phyloP scores from a whole-genome alignment of 345 rosid genomes.

The Brassica incana region DNA sequence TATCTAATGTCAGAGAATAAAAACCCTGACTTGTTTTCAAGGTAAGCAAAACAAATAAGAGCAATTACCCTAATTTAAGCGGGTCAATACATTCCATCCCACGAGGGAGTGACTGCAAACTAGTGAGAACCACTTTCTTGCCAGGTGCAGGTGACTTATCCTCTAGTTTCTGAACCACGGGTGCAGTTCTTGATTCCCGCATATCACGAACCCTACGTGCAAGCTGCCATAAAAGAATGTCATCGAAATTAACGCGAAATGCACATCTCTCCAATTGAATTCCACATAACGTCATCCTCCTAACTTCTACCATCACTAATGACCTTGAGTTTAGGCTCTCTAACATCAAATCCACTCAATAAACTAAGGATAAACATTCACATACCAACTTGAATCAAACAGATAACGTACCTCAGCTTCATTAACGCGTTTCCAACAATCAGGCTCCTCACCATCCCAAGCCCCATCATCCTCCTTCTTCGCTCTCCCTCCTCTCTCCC shows the following conservation, averaged over 20 bases:
- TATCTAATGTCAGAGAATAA: background rate
- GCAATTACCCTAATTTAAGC: conserved; percentile 76
- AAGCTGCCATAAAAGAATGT: conserved; percentile 53
- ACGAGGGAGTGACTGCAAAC: conserved; percentile 81
- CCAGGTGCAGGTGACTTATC: conserved; percentile 51
- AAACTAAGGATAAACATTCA: conserved; percentile 9
- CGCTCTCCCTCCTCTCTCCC: conserved; percentile 39
- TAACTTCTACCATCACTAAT: conserved; percentile 12
- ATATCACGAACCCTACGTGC: conserved; percentile 91
- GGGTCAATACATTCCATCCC: conserved; percentile 99
- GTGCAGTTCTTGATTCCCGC: conserved; percentile 87
- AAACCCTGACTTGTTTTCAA: background rate
- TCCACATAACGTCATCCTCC: background rate
- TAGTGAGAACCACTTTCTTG: conserved; percentile 53
- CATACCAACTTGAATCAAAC: background rate
- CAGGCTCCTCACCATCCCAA: conserved; percentile 96
- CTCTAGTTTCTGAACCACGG: conserved; percentile 73
- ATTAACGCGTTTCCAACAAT: conserved; percentile 90
- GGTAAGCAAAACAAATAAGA: conserved; percentile 15
- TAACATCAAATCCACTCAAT: background rate
- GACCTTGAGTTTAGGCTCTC: conserved; percentile 1
- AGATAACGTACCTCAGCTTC: conserved; percentile 69
- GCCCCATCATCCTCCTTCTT: conserved; percentile 60
- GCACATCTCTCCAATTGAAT: background rate
- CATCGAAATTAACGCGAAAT: background rate